These are phyloP conservation scores for Mycena alexandri DNA, from an alignment of 768 basidiomycete species.

Conservation along the genomic window DNA sequence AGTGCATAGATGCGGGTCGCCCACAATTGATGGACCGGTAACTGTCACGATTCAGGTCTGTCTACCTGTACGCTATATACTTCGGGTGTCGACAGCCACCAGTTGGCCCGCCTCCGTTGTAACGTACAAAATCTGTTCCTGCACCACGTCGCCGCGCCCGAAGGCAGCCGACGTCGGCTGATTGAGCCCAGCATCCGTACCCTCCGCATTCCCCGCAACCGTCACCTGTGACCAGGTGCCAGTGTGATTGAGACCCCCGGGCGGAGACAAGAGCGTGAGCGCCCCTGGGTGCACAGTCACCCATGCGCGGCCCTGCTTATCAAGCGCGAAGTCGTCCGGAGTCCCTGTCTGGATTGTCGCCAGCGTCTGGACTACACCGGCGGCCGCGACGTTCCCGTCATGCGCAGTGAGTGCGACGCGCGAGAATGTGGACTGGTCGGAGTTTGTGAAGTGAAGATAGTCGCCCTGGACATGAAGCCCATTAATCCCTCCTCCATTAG, in stretches of 20 bases:
- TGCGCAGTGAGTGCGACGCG: too few species aligned
- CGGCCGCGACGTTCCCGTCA: too few species aligned
- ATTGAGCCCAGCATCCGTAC: neutral
- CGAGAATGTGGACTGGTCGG: neutral
- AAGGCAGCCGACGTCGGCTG: too few species aligned
- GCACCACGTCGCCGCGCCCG: neutral
- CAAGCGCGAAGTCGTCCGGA: too few species aligned
- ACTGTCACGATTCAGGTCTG: too few species aligned
- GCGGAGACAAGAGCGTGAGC: conserved; percentile 6
- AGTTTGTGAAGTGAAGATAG: conserved; percentile 9
- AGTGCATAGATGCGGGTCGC: too few species aligned
- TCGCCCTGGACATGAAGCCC: conserved; percentile 18
- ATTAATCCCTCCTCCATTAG: conserved; percentile 21
- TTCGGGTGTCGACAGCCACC: conserved; percentile 9
- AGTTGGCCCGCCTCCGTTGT: conserved; percentile 14
- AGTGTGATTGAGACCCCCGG: neutral
- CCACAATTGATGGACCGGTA: too few species aligned
- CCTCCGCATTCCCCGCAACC: conserved; percentile 8
- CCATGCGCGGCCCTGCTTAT: too few species aligned
- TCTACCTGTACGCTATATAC: too few species aligned
- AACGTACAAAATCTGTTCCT: conserved; percentile 2
- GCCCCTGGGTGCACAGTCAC: too few species aligned
- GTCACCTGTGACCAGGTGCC: neutral
- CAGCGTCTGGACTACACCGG: too few species aligned
- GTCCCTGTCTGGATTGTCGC: too few species aligned